Evolutionary conservation across 768 basidiomycete species (phyloP).

Genomic region (Cubamyces sp.): DNA sequence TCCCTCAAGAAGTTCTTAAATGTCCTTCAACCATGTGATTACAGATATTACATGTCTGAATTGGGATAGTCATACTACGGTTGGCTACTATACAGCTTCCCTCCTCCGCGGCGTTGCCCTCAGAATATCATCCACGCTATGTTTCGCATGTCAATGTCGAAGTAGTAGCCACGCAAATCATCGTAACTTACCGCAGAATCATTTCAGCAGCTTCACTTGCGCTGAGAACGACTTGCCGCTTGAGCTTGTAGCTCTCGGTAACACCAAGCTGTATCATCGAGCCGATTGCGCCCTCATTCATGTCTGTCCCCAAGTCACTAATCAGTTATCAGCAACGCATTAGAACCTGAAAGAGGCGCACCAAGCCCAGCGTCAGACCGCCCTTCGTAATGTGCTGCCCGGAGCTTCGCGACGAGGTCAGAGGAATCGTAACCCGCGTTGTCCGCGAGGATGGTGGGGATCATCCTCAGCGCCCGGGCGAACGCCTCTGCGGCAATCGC

Average conservation of each 20-base stretch:
- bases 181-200: conserved; percentile 80
- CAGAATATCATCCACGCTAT: conserved; percentile 90
- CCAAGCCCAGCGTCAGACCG: conserved; percentile 85
- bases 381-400: conserved; percentile 95
- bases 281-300: conserved; percentile 82
- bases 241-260: conserved; percentile 97
- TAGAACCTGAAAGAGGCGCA: conserved; percentile 41
- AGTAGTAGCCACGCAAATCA: conserved; percentile 10
- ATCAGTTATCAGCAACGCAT: background rate
- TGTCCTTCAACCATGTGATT: too few relatives aligned
- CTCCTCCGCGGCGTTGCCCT: conserved; percentile 83
- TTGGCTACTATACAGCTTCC: conserved; percentile 62
- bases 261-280: conserved; percentile 89
- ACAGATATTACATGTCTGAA: too few relatives aligned
- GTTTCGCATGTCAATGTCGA: background rate
- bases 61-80: too few relatives aligned
- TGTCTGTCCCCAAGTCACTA: conserved; percentile 55
- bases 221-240: conserved; percentile 91
- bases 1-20: too few relatives aligned
- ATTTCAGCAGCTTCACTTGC: conserved; percentile 98
- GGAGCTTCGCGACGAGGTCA: conserved; percentile 85
- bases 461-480: conserved; percentile 84
- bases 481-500: conserved; percentile 95
- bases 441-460: conserved; percentile 95
- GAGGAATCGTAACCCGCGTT: conserved; percentile 99